Conservation (phyloP, 2,329 filamentous ascomycete species). For the Clarireedia monteithiana region DNA sequence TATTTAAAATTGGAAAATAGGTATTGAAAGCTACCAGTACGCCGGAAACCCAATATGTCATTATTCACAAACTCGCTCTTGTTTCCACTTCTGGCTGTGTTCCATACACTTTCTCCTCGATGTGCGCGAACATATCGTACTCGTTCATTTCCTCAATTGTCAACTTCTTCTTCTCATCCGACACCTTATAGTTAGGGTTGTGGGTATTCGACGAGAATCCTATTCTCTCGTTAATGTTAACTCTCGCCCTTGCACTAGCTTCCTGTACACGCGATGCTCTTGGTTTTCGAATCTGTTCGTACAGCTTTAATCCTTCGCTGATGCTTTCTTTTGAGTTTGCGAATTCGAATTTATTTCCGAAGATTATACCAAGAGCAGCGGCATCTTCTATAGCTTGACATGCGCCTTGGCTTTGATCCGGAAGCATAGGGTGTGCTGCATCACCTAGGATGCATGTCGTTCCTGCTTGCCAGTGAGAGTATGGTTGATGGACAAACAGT, state of each 20-base stretch:
- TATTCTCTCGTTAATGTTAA: constrained; percentile 49
- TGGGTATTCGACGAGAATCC: constrained; percentile 29
- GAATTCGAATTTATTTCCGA: constrained; percentile 12
- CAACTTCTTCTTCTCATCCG: constrained; percentile 50
- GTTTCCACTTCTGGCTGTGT: background rate
- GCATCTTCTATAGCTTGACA: constrained; percentile 35
- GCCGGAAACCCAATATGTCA: background rate
- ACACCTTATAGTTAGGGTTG: constrained; percentile 49
- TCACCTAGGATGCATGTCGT: constrained; percentile 54
- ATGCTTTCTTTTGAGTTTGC: constrained; percentile 25
- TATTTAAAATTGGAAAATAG: background rate
- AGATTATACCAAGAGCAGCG: constrained; percentile 29
- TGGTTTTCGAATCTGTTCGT: constrained; percentile 44
- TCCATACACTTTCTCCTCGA: constrained; percentile 29
- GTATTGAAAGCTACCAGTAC: background rate
- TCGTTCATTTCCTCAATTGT: constrained; percentile 64
- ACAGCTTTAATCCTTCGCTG: constrained; percentile 32
- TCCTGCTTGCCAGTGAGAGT: constrained; percentile 45
- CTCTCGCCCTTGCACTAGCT: constrained; percentile 47
- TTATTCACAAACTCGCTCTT: constrained; percentile 2
- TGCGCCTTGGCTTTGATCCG: constrained; percentile 59
- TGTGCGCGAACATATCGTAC: constrained; percentile 51
- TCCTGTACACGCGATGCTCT: constrained; percentile 47
- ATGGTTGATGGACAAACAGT: constrained; percentile 44
- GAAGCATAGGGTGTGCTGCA: constrained; percentile 61